A percentile compares a stretch with the other conserved stretches of the same genome.
phyloP scores from a whole-genome alignment of 1,284 basidiomycete genomes.

The Ganoderma meredithae region DNA sequence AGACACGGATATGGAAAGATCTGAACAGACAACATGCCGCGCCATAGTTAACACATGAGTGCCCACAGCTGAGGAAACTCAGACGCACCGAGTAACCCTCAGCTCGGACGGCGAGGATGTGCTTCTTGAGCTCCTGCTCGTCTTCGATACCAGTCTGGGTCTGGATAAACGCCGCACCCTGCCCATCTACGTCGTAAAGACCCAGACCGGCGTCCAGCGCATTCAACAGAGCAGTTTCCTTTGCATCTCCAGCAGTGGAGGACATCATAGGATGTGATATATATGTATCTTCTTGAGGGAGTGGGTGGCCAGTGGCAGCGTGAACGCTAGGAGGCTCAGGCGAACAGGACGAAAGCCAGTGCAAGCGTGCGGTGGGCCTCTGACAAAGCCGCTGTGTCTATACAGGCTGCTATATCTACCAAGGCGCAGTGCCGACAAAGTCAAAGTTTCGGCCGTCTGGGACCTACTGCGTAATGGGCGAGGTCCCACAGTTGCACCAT shows the following conservation, averaged over 20 bases:
- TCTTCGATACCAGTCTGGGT: conserved; percentile 47
- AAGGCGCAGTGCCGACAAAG: neutral
- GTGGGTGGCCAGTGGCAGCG: neutral
- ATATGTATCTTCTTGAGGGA: neutral
- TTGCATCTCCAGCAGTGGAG: neutral
- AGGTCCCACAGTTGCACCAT: neutral
- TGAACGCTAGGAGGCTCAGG: too few relatives aligned
- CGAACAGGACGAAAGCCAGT: neutral
- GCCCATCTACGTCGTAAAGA: neutral
- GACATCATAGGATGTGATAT: neutral
- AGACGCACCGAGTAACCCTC: conserved; percentile 29
- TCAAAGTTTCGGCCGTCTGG: neutral
- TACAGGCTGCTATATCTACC: neutral
- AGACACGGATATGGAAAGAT: conserved; percentile 14
- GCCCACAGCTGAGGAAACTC: too few relatives aligned
- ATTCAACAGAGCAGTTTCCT: neutral
- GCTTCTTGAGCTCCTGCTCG: conserved; percentile 48
- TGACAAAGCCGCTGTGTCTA: neutral
- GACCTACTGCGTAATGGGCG: neutral
- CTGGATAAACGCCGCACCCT: conserved; percentile 37
- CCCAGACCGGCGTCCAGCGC: neutral
- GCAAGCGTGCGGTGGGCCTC: neutral
- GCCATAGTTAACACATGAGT: neutral
- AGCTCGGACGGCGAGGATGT: conserved; percentile 50
- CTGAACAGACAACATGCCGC: neutral